Percentiles rank a stretch among this genome's conserved stretches.
Evolutionary conservation across 2,329 filamentous ascomycete genomes (phyloP).

Genomic region (Colletotrichum lindemuthianum): DNA sequence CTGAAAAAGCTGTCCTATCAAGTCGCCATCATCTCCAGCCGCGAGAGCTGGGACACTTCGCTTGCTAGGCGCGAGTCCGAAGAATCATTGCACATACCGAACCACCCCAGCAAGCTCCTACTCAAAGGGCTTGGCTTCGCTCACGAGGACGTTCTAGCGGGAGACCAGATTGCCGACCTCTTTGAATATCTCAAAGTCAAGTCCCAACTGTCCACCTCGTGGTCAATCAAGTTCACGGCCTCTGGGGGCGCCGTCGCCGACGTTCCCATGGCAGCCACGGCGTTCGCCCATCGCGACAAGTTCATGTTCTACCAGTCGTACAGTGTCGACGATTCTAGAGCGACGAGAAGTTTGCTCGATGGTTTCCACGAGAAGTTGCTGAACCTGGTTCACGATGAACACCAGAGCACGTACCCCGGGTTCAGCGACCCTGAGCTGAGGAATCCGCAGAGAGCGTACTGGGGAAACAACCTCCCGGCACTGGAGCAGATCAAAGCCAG

Average conservation of each 20-base stretch:
- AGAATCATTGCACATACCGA: constrained; percentile 52
- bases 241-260: constrained; percentile 64
- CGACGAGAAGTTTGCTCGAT: constrained; percentile 37
- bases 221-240: constrained; percentile 67
- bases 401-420: constrained; percentile 65
- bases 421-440: constrained; percentile 65
- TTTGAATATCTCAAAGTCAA: constrained; percentile 58
- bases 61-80: constrained; percentile 55
- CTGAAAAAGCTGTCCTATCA: constrained; percentile 47
- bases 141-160: constrained; percentile 52
- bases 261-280: constrained; percentile 58
- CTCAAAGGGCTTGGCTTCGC: constrained; percentile 61
- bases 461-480: constrained; percentile 58
- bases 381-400: not conserved
- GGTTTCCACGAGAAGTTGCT: constrained; percentile 2
- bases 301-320: constrained; percentile 67
- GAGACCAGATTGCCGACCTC: constrained; percentile 52
- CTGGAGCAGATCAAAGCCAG: constrained; percentile 60
- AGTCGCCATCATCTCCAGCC: constrained; percentile 51
- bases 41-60: constrained; percentile 65
- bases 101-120: constrained; percentile 56
- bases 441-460: constrained; percentile 60
- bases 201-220: constrained; percentile 56
- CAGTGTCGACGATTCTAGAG: constrained; percentile 53
- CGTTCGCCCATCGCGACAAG: constrained; percentile 65